Evolutionary conservation across 345 rosid species (phyloP).

Genomic region (Citrus medica): DNA sequence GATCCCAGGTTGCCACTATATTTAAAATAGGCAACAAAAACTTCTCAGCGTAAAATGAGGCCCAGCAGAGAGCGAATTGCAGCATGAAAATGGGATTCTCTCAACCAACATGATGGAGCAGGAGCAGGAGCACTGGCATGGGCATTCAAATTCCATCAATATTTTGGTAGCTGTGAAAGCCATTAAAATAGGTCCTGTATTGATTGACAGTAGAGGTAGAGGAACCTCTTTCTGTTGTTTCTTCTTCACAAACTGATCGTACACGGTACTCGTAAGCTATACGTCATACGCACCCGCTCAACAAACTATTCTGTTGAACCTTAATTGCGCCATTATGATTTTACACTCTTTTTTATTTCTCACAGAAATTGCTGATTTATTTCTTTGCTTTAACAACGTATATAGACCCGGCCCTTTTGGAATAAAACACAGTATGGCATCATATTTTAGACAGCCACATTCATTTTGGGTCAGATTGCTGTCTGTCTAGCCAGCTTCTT

Average conservation of each 20-base stretch:
- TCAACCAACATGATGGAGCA: neutral
- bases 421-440: no score
- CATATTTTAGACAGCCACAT: no score
- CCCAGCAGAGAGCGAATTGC: no score
- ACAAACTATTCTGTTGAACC: neutral
- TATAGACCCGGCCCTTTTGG: no score
- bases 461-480: no score
- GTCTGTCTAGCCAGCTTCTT: neutral
- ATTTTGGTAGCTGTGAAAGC: constrained; percentile 4
- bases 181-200: neutral
- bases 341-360: neutral
- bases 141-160: neutral
- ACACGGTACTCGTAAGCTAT: neutral
- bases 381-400: no score
- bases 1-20: neutral
- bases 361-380: neutral
- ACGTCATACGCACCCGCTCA: neutral
- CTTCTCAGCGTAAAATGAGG: neutral
- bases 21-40: neutral
- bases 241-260: neutral
- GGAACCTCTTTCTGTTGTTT: neutral
- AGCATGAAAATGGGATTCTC: neutral
- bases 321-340: neutral
- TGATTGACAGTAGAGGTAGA: neutral
- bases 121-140: no score